A percentile compares a stretch with the other conserved stretches of the same genome.
Conservation (phyloP, 192 early-diverging fungal species). For the Coemansia sp. region DNA sequence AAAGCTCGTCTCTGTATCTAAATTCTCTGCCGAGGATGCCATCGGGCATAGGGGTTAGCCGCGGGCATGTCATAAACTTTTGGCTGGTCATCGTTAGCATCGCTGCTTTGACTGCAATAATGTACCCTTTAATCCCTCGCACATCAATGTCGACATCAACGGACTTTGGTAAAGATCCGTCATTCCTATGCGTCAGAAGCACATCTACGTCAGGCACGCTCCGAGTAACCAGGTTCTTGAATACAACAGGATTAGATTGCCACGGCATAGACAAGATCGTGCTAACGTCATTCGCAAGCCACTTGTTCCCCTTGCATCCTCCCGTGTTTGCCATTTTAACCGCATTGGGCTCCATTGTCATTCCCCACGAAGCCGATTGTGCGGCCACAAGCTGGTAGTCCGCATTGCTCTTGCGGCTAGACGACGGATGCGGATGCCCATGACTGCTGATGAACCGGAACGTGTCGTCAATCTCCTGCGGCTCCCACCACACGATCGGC, state of each 20-base stretch:
- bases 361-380: slow-evolving; percentile 12
- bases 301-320: background rate
- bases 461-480: background rate
- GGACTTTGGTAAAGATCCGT: background rate
- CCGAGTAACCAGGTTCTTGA: slow-evolving; percentile 2
- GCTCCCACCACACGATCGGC: slow-evolving; percentile 7
- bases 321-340: background rate
- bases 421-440: background rate
- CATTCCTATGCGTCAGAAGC: background rate
- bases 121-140: background rate
- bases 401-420: background rate
- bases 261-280: too few species aligned
- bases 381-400: slow-evolving; percentile 11
- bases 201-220: background rate
- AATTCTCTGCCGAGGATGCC: background rate
- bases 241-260: background rate
- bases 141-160: background rate
- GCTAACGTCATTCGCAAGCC: background rate
- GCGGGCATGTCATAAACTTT: background rate
- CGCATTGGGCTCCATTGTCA: slow-evolving; percentile 2
- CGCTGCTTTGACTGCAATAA: background rate
- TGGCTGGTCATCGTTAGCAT: background rate
- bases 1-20: background rate
- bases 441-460: background rate
- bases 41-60: background rate